Conservation (phyloP, 2,329 filamentous ascomycete genomes). For the Lachnellula subtilissima region DNA sequence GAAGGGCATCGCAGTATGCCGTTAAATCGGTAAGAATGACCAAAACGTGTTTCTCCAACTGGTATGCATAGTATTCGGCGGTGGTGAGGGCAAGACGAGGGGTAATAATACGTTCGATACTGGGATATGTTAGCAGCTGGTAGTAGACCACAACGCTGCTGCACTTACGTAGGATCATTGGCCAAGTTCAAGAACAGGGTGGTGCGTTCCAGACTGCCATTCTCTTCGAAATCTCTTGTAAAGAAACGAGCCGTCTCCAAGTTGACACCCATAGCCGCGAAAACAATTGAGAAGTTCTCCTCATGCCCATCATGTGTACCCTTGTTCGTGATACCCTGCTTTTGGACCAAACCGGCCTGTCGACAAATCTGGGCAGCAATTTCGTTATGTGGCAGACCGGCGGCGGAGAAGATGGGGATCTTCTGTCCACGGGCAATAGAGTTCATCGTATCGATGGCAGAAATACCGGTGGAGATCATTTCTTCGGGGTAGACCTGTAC, state of each 20-base stretch:
- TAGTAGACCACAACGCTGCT: neutral
- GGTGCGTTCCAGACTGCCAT: constrained; percentile 94
- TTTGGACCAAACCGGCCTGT: constrained; percentile 86
- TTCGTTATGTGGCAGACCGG: constrained; percentile 98
- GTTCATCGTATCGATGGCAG: constrained; percentile 97
- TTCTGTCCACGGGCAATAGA: constrained; percentile 98
- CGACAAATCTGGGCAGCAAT: constrained; percentile 98
- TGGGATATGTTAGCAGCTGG: constrained; percentile 34
- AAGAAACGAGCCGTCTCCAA: constrained; percentile 99
- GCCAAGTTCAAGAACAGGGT: constrained; percentile 98
- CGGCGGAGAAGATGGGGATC: constrained; percentile 98
- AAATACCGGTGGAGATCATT: constrained; percentile 99
- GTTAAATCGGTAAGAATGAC: constrained; percentile 98
- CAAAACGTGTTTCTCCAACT: constrained; percentile 98
- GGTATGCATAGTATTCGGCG: constrained; percentile 99
- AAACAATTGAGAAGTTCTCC: constrained; percentile 99
- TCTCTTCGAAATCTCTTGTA: constrained; percentile 97
- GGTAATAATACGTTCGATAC: constrained; percentile 99
- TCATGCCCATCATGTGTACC: constrained; percentile 94
- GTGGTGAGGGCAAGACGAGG: constrained; percentile 96
- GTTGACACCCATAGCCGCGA: constrained; percentile 99
- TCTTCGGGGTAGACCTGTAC: constrained; percentile 92
- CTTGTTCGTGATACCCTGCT: constrained; percentile 76
- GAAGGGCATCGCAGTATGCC: constrained; percentile 96
- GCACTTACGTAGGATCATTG: constrained; percentile 87